Conservation (phyloP, 1,284 basidiomycete genomes). For the Ganoderma meredithae region DNA sequence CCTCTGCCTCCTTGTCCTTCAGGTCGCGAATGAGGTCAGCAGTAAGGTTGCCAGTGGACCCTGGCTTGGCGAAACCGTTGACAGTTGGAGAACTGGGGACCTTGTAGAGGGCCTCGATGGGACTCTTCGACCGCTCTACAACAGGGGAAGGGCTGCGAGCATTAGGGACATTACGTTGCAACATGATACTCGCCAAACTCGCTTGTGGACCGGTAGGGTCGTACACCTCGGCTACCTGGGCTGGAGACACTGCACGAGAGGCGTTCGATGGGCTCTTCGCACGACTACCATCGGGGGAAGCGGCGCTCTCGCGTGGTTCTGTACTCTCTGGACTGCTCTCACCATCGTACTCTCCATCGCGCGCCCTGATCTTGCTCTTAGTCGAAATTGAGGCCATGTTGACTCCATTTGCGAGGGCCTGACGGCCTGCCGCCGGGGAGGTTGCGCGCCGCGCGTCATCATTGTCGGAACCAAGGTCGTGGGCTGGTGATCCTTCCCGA, state of each 20-base stretch:
- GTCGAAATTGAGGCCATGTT: constrained; percentile 36
- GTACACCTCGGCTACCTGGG: constrained; percentile 45
- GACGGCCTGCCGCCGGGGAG: constrained; percentile 36
- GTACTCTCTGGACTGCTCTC: constrained; percentile 59
- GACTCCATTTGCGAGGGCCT: constrained; percentile 14
- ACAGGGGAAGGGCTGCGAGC: constrained; percentile 72
- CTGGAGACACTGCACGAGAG: constrained; percentile 65
- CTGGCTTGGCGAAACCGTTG: constrained; percentile 58
- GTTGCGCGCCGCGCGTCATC: constrained; percentile 68
- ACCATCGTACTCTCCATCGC: constrained; percentile 63
- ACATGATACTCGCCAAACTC: constrained; percentile 61
- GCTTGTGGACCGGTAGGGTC: constrained; percentile 47
- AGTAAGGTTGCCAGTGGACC: constrained; percentile 73
- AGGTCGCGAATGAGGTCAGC: constrained; percentile 81
- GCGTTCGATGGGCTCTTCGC: constrained; percentile 62
- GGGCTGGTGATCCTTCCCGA: constrained; percentile 65
- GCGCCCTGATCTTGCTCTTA: constrained; percentile 57
- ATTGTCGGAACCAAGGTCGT: constrained; percentile 49
- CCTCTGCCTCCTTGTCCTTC: constrained; percentile 82
- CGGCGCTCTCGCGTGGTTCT: constrained; percentile 55
- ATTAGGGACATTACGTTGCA: constrained; percentile 55
- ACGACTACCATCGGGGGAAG: constrained; percentile 62
- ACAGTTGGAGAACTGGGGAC: constrained; percentile 59
- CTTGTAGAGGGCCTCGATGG: constrained; percentile 68
- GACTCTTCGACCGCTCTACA: constrained; percentile 56